Conservation (phyloP, 2,329 filamentous ascomycete genomes). For the Pyrenochaeta sp. region DNA sequence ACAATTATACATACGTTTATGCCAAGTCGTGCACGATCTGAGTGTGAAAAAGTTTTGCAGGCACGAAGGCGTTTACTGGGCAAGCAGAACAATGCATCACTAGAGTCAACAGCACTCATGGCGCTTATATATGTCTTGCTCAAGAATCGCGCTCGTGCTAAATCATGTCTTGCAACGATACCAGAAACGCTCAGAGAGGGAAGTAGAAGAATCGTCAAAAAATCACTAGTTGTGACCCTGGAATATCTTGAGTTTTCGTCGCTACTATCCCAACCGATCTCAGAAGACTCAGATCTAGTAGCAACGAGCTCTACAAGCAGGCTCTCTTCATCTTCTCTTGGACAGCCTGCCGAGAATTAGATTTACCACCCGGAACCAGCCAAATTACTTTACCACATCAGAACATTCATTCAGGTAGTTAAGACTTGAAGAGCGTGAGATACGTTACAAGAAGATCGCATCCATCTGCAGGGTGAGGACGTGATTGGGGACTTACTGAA, state of each 20-base stretch:
- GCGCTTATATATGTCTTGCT: slow-evolving; percentile 34
- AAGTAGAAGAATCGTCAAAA: slow-evolving; percentile 22
- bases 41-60: slow-evolving; percentile 38
- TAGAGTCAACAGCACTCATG: slow-evolving; percentile 41
- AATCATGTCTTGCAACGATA: slow-evolving; percentile 32
- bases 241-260: slow-evolving; percentile 33
- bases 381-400: background rate
- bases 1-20: slow-evolving; percentile 31
- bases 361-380: background rate
- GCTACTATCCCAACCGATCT: slow-evolving; percentile 11
- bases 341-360: background rate
- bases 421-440: background rate
- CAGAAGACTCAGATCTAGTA: slow-evolving; percentile 8
- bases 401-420: background rate
- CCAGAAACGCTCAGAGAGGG: slow-evolving; percentile 21
- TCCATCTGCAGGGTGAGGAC: background rate
- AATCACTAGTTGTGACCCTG: slow-evolving; percentile 20
- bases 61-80: slow-evolving; percentile 34
- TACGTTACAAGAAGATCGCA: background rate
- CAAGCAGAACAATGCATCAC: slow-evolving; percentile 31
- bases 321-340: background rate
- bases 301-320: slow-evolving; percentile 7
- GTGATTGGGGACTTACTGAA: background rate
- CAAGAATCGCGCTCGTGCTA: slow-evolving; percentile 30
- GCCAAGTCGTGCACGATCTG: slow-evolving; percentile 26